Evolutionary conservation across 441 rosid genomes (phyloP), one percentile per base, ranked within the genome.

Genomic region (Breynia disticha): DNA sequence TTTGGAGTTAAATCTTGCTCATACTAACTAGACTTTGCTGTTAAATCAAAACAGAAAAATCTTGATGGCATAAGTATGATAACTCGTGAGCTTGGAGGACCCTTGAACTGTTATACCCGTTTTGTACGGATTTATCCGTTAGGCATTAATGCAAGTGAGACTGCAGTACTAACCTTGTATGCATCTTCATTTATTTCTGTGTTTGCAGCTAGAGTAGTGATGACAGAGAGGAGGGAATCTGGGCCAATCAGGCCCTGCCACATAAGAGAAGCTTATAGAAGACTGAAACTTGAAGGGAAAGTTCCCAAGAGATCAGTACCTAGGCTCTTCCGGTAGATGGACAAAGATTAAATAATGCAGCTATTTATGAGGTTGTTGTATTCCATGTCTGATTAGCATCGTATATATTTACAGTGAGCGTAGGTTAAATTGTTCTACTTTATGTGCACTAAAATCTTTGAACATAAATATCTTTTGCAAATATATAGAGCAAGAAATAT

Each of bases 241-340:
- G 97, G 97, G 35, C 95, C 95, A 15, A 93, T 89, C 58, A 77
- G 99, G 72, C 97, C 99, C 52, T 89, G 99, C 63, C 97, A 93
- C 69, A 78, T 83, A 55, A 79, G 96, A 71, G 99, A 93, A 81
- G 79, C 97, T 0, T 86, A 75, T 73, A 74, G 96, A 72, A 76
- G 97, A 57, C 67, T 89, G 42, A 84, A 86, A 73, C 83, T 86
- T 19, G 82, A 93, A 71, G 96, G 99, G 22, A 93, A 86, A 72
- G 74, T 89, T 48, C 96, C 90, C 19, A 89, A 70, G 76, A 69
- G 82, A 78, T 79, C 97, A 0, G 83, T 89, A 19, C 93, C 85
- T 5, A 76, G 97, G 68, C 86, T 93, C 19, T 89, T 89, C 65
- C 90, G 68, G 46, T 88, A 81, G 65, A 63, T 57, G 21, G 20